Percentiles rank a stretch among this genome's conserved stretches.
Conservation (phyloP, 2,329 filamentous ascomycete species). For the Ophiostoma piceae region DNA sequence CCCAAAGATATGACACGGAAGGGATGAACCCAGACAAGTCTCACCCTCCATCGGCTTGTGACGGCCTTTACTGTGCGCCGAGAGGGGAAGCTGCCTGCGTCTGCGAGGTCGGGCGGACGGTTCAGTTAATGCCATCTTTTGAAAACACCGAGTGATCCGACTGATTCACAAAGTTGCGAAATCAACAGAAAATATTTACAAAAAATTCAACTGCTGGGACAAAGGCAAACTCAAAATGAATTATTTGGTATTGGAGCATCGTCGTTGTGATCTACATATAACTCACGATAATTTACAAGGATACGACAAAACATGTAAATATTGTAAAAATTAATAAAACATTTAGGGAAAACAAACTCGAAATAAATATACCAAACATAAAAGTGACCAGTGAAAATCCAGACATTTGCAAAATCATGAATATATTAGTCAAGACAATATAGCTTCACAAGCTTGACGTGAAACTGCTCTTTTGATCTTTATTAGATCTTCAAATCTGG, state of each 20-base stretch:
- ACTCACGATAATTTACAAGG: not conserved
- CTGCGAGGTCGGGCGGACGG: not conserved
- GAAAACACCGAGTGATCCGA: not conserved
- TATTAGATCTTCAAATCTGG: not conserved
- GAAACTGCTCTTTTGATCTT: not conserved
- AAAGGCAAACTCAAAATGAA: not conserved
- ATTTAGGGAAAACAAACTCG: not conserved
- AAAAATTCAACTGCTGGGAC: not conserved
- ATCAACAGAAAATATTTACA: too few relatives aligned
- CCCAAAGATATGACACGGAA: not conserved
- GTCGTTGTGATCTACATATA: not conserved
- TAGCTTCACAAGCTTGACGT: not conserved
- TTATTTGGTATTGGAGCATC: not conserved
- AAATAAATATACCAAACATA: not conserved
- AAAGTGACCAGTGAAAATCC: not conserved
- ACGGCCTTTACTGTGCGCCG: not conserved
- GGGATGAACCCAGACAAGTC: not conserved
- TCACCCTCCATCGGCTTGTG: conserved; percentile 10
- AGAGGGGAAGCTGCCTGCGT: not conserved
- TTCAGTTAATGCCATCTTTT: not conserved
- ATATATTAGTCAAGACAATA: not conserved
- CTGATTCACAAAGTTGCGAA: not conserved
- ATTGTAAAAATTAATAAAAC: not conserved
- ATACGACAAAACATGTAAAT: not conserved
- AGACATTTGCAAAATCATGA: conserved; percentile 5